Percentiles rank a stretch among this genome's conserved stretches.
phyloP scores from a whole-genome alignment of 495 filamentous ascomycete genomes.

The Xylaria telfairii region DNA sequence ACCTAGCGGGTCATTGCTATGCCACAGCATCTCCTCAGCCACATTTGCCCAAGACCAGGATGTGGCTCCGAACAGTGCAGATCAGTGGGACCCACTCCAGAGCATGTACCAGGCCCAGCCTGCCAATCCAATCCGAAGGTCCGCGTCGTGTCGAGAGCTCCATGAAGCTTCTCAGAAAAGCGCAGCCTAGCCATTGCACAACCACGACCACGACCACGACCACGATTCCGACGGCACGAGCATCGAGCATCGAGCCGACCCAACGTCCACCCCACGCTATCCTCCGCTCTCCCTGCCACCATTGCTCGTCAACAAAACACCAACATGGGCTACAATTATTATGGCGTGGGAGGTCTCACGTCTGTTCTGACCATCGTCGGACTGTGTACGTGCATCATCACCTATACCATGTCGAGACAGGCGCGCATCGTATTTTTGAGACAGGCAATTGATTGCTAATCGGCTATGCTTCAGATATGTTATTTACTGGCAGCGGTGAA shows the following conservation, averaged over 20 bases:
- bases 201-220: conserved; percentile 21
- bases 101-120: not conserved
- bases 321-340: conserved; percentile 63
- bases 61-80: conserved; percentile 2
- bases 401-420: not conserved
- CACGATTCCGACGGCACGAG: conserved; percentile 7
- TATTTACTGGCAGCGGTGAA: conserved; percentile 96
- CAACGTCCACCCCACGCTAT: conserved; percentile 22
- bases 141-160: conserved; percentile 13
- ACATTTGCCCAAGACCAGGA: not conserved
- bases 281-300: conserved; percentile 21
- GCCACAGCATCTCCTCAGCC: not conserved
- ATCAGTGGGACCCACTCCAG: not conserved
- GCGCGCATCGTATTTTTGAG: not conserved
- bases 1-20: not conserved
- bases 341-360: conserved; percentile 73
- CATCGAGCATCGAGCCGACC: conserved; percentile 19
- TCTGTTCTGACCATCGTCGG: conserved; percentile 81
- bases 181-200: conserved; percentile 30
- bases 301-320: conserved; percentile 19
- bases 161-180: conserved; percentile 32
- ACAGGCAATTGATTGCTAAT: not conserved
- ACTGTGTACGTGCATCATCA: conserved; percentile 67
- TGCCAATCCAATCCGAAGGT: not conserved
- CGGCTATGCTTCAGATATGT: conserved; percentile 73